These are phyloP conservation scores for Magnolia sinica DNA, from an alignment of 164 flowering plant species.

Conservation along the genomic window DNA sequence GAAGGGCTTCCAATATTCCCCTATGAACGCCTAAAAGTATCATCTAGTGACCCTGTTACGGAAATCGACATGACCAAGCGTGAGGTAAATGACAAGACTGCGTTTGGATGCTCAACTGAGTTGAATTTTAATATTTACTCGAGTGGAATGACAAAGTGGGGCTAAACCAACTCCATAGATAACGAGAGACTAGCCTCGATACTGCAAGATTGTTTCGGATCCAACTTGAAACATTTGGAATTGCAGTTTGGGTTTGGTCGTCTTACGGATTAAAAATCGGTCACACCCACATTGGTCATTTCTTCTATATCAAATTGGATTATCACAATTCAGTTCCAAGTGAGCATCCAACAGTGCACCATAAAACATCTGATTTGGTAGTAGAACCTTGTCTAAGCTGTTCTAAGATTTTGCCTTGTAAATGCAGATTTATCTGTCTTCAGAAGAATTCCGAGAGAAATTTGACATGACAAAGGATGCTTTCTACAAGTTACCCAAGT, in stretches of 20 bases:
- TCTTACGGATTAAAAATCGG: not conserved
- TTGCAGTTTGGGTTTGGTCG: not conserved
- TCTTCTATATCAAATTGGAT: not conserved
- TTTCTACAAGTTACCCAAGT: slow-evolving; percentile 86
- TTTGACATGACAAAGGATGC: slow-evolving; percentile 82
- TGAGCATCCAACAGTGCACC: not conserved
- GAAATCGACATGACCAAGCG: slow-evolving; percentile 91
- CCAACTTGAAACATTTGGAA: not conserved
- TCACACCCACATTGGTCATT: not conserved
- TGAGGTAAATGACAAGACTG: slow-evolving; percentile 50
- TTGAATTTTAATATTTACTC: not conserved
- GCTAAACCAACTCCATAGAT: no score
- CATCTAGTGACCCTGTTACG: slow-evolving; percentile 62
- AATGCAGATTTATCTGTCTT: slow-evolving; percentile 77
- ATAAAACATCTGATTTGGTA: no score
- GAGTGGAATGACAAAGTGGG: no score
- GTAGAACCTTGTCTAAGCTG: no score
- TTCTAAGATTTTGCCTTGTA: not conserved
- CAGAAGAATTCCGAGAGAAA: slow-evolving; percentile 81
- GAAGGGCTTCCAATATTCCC: slow-evolving; percentile 74
- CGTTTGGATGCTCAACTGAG: not conserved
- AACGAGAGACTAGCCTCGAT: no score
- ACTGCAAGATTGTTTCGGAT: no score
- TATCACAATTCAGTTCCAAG: not conserved
- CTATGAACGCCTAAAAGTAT: slow-evolving; percentile 68